phyloP scores from a whole-genome alignment of 345 rosid genomes.

The Pistacia atlantica region DNA sequence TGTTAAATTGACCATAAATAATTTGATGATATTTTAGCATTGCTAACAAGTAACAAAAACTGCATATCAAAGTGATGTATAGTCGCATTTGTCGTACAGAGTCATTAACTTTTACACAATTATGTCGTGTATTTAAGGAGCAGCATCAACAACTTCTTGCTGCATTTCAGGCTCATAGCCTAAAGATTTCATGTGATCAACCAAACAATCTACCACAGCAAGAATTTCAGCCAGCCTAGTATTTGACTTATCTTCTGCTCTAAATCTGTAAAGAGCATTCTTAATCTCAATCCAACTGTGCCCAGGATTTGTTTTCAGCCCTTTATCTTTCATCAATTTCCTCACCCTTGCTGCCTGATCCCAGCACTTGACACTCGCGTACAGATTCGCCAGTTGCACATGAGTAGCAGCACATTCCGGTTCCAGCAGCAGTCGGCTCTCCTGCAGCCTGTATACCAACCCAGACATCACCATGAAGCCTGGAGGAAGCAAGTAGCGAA shows the following conservation, averaged over 20 bases:
- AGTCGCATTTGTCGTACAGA: neutral
- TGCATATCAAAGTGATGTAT: neutral
- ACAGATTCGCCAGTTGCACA: slow-evolving; percentile 74
- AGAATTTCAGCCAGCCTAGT: slow-evolving; percentile 40
- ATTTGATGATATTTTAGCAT: too few relatives aligned
- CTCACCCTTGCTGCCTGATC: slow-evolving; percentile 71
- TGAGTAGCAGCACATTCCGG: slow-evolving; percentile 83
- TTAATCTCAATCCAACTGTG: slow-evolving; percentile 86
- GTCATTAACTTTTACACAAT: neutral
- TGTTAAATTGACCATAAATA: too few relatives aligned
- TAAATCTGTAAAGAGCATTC: slow-evolving; percentile 60
- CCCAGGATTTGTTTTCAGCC: slow-evolving; percentile 71
- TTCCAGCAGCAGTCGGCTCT: slow-evolving; percentile 65
- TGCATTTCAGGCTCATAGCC: slow-evolving; percentile 28
- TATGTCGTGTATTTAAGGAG: neutral
- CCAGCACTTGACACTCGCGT: slow-evolving; percentile 70
- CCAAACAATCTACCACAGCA: slow-evolving; percentile 45
- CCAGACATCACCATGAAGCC: slow-evolving; percentile 71
- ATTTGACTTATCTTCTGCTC: slow-evolving; percentile 67
- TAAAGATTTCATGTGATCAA: slow-evolving; percentile 51
- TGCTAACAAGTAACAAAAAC: too few relatives aligned
- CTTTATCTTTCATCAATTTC: slow-evolving; percentile 80
- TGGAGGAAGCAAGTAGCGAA: slow-evolving; percentile 76
- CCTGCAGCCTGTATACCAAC: slow-evolving; percentile 84
- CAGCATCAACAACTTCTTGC: slow-evolving; percentile 19